A percentile compares a stretch with the other conserved stretches of the same genome.
Conservation (phyloP, 805 yeast genomes). For the Ogataea wickerhamii region DNA sequence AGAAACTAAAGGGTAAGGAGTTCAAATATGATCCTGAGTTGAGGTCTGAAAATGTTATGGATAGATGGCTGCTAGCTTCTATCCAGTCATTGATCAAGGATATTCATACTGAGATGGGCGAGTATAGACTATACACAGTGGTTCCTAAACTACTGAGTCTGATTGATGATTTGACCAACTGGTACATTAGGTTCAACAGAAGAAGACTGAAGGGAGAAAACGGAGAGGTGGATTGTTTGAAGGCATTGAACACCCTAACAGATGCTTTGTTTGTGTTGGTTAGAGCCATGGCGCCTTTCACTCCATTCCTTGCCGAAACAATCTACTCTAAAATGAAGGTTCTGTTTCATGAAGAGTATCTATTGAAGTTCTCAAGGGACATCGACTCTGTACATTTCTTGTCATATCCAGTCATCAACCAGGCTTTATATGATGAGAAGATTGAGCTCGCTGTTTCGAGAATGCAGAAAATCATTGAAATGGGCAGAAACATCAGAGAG, state of each 20-base stretch:
- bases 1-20: conserved; percentile 67
- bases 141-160: conserved; percentile 87
- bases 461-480: conserved; percentile 95
- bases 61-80: conserved; percentile 95
- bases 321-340: conserved; percentile 74
- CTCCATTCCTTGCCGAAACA: conserved; percentile 91
- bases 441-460: conserved; percentile 87
- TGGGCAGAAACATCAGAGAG: conserved; percentile 96
- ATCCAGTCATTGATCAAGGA: conserved; percentile 83
- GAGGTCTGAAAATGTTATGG: conserved; percentile 86
- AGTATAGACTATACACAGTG: conserved; percentile 89
- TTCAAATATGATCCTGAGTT: conserved; percentile 68
- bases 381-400: conserved; percentile 89
- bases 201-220: conserved; percentile 95
- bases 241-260: conserved; percentile 85
- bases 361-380: conserved; percentile 51
- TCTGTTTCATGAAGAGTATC: conserved; percentile 56
- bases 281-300: conserved; percentile 98
- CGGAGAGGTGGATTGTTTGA: conserved; percentile 77
- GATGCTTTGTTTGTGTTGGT: conserved; percentile 85
- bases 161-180: conserved; percentile 93
- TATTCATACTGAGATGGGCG: conserved; percentile 86
- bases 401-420: conserved; percentile 80
- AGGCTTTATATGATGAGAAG: conserved; percentile 73
- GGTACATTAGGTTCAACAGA: conserved; percentile 98